Evolutionary conservation across 768 basidiomycete species (phyloP).

Genomic region (Terana coerulea): DNA sequence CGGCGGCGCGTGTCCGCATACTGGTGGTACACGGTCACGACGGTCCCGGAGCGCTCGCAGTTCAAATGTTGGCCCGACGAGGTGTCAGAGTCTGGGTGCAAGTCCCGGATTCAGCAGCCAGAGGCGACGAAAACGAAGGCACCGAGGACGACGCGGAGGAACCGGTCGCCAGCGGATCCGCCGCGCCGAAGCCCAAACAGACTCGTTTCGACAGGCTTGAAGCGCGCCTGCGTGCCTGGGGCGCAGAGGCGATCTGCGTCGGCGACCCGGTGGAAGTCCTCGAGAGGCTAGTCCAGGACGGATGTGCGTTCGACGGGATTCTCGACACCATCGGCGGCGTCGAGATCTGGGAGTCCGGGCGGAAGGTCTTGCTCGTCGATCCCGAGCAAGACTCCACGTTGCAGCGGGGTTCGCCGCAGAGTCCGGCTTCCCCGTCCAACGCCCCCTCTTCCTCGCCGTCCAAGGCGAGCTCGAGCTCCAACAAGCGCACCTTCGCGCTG

Average conservation of each 20-base stretch:
- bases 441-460: background rate
- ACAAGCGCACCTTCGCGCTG: slow-evolving; percentile 15
- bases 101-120: slow-evolving; percentile 38
- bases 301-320: slow-evolving; percentile 70
- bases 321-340: slow-evolving; percentile 82
- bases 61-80: slow-evolving; percentile 66
- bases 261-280: slow-evolving; percentile 53
- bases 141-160: slow-evolving; percentile 8
- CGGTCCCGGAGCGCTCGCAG: slow-evolving; percentile 70
- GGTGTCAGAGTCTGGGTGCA: slow-evolving; percentile 81
- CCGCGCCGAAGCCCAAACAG: slow-evolving; percentile 9
- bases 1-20: slow-evolving; percentile 31
- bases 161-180: background rate
- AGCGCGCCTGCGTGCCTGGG: slow-evolving; percentile 55
- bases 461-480: slow-evolving; percentile 16
- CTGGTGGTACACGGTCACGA: slow-evolving; percentile 74
- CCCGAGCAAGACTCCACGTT: slow-evolving; percentile 23
- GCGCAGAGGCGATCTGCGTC: slow-evolving; percentile 75
- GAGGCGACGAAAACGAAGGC: slow-evolving; percentile 17
- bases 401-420: background rate
- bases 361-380: slow-evolving; percentile 46
- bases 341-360: slow-evolving; percentile 73
- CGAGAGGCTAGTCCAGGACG: slow-evolving; percentile 46
- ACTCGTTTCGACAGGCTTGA: slow-evolving; percentile 31
- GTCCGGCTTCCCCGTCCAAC: background rate